Evolutionary conservation across 139 green algal species (phyloP), one percentile per base, ranked within the genome.

Genomic region (Closterium sp.): DNA sequence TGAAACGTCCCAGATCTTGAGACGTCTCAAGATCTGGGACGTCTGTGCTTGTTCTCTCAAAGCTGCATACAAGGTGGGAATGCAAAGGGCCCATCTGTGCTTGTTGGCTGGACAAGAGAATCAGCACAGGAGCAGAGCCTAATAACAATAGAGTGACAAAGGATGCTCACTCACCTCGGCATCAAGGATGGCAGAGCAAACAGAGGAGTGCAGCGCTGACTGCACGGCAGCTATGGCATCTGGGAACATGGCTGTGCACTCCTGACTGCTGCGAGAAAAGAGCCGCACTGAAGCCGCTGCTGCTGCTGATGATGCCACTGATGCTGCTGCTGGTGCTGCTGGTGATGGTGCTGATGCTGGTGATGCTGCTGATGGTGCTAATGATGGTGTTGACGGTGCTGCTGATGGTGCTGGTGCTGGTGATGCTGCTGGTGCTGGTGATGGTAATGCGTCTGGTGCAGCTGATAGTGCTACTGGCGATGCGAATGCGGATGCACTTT

Each of bases 191-290:
- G 10, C 13, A 11, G 17, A 73, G 50, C 50, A 22, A 1, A 73
- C 50, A 4, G 50, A 73, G 50, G 50, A 1, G 17, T 73, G 50
- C 50, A 73, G 50, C 1, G 50, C 50, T 73, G 50, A 73, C 50
- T 73, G 50, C 50, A 73, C 50, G 42, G 32, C 22, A 10, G n/a
- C 42, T 31, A 91, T 94, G 5, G 98, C 97, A 89, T 98, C 97
- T 0, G 96, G 95, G 88, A 96, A 98, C 10, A 93, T 91, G 31
- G 31, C 70, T 4, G 96, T 97, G n/a, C 87, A 90, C 91, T 99
- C 96, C 91, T 98, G 96, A 85, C 96, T 97, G 91, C 98, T 98
- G 62, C 97, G 95, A 31, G 94, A 97, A 93, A 99, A 99, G 28
- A 99, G 91, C 30, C 84, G 88, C 24, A 97, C 96, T 94, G 87